phyloP scores from a whole-genome alignment of 164 flowering plant species.

The Kalanchoe fedtschenkoi region DNA sequence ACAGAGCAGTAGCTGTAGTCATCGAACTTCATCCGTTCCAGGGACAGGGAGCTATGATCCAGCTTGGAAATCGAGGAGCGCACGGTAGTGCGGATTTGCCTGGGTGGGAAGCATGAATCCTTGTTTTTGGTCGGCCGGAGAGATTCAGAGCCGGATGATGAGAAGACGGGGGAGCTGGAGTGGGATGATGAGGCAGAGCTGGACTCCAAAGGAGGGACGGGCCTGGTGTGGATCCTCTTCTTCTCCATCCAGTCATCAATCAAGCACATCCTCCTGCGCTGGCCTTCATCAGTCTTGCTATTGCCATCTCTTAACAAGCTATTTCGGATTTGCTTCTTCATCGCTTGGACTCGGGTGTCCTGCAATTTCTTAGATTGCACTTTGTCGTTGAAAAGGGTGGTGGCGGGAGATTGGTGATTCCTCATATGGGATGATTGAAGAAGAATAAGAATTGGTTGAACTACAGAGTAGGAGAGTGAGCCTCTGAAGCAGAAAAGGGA shows the following conservation, averaged over 20 bases:
- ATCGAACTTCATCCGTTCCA: too few relatives aligned
- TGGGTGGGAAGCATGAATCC: too few relatives aligned
- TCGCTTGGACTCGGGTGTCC: slow-evolving; percentile 33
- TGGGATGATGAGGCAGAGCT: slow-evolving; percentile 1
- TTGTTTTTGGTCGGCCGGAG: neutral
- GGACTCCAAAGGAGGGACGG: neutral
- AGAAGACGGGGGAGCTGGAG: neutral
- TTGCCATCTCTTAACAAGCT: too few relatives aligned
- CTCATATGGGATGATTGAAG: neutral
- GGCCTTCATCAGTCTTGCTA: too few relatives aligned
- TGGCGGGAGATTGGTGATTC: slow-evolving; percentile 30
- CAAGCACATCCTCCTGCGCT: slow-evolving; percentile 2
- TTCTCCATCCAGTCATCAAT: slow-evolving; percentile 10
- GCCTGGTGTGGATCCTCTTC: neutral
- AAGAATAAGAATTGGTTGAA: too few relatives aligned
- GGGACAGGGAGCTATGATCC: too few relatives aligned
- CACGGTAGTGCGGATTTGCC: too few relatives aligned
- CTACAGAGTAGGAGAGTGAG: too few relatives aligned
- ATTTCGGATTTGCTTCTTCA: slow-evolving; percentile 7
- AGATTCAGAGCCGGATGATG: neutral
- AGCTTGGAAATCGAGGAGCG: too few relatives aligned
- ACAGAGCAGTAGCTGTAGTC: slow-evolving; percentile 5
- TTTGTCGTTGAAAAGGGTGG: slow-evolving; percentile 33
- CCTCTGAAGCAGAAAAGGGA: too few relatives aligned
- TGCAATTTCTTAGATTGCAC: too few relatives aligned